Conservation (phyloP, 768 basidiomycete species). For the Tylopilus vinaceipallidus region DNA sequence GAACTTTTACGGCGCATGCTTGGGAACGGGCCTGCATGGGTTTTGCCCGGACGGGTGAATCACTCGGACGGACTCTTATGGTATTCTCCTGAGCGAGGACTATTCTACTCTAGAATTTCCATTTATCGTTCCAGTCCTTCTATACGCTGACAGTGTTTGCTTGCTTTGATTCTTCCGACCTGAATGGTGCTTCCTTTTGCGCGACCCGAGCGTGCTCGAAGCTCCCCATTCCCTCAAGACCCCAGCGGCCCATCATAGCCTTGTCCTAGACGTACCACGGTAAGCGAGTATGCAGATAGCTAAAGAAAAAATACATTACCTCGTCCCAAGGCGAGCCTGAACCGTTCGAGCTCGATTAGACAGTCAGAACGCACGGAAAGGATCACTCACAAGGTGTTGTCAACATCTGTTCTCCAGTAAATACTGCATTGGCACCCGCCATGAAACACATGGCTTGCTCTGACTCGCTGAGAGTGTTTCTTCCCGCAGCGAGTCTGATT, state of each 20-base stretch:
- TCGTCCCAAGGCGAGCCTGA: slow-evolving; percentile 93
- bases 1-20: neutral
- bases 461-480: slow-evolving; percentile 83
- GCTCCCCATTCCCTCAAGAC: slow-evolving; percentile 85
- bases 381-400: slow-evolving; percentile 85
- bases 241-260: slow-evolving; percentile 91
- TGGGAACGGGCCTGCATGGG: neutral
- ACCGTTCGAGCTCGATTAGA: slow-evolving; percentile 8
- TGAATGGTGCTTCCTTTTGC: slow-evolving; percentile 44
- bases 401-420: slow-evolving; percentile 97
- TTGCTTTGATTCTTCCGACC: slow-evolving; percentile 3
- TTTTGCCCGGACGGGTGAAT: neutral
- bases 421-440: slow-evolving; percentile 97
- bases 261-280: slow-evolving; percentile 60
- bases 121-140: neutral
- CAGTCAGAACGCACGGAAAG: neutral
- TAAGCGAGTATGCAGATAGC: neutral
- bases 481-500: slow-evolving; percentile 91
- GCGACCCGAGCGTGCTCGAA: slow-evolving; percentile 74
- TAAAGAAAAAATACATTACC: slow-evolving; percentile 35
- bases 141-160: neutral
- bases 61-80: neutral
- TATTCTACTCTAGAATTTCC: neutral
- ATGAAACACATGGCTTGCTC: slow-evolving; percentile 99
- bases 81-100: neutral